Percentiles rank a stretch among this genome's conserved stretches.
phyloP scores from a whole-genome alignment of 2,329 filamentous ascomycete genomes.

The Penicillium sp. region DNA sequence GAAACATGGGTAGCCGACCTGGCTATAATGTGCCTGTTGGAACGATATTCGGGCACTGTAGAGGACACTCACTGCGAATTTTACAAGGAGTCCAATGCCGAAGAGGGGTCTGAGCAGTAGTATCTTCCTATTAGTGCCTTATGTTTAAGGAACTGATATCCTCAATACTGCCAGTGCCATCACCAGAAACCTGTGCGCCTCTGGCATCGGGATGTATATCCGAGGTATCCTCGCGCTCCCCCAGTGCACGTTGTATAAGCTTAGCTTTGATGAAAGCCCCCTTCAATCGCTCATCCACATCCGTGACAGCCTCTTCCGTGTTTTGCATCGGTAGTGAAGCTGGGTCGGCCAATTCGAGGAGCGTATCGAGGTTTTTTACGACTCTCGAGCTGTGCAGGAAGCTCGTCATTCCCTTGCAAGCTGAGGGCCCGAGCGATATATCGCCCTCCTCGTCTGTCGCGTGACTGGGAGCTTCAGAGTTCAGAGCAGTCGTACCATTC shows the following conservation, averaged over 20 bases:
- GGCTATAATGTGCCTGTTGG: background rate
- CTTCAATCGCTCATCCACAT: conserved; percentile 88
- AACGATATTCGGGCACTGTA: background rate
- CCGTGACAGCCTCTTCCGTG: conserved; percentile 83
- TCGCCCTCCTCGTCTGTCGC: conserved; percentile 23
- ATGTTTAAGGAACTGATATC: conserved; percentile 50
- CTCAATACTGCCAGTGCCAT: conserved; percentile 53
- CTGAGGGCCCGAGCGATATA: conserved; percentile 31
- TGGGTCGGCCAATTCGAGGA: conserved; percentile 80
- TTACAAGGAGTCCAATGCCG: background rate
- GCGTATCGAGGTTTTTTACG: conserved; percentile 73
- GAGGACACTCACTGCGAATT: background rate
- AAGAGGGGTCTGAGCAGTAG: too few species aligned
- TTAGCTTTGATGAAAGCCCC: conserved; percentile 82
- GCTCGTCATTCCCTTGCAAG: conserved; percentile 48
- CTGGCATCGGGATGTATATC: conserved; percentile 36
- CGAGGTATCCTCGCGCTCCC: conserved; percentile 47
- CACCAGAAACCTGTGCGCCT: conserved; percentile 34
- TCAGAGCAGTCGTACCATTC: background rate
- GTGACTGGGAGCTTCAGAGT: conserved; percentile 8
- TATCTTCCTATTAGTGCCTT: conserved; percentile 37
- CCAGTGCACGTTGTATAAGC: conserved; percentile 75
- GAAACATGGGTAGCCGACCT: background rate
- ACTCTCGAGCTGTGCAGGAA: conserved; percentile 67
- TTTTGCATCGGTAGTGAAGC: conserved; percentile 80